A percentile compares a stretch with the other conserved stretches of the same genome.
These are phyloP conservation scores for Aureobasidium leucospermi DNA, from an alignment of 2,329 filamentous ascomycete genomes.

Conservation along the genomic window DNA sequence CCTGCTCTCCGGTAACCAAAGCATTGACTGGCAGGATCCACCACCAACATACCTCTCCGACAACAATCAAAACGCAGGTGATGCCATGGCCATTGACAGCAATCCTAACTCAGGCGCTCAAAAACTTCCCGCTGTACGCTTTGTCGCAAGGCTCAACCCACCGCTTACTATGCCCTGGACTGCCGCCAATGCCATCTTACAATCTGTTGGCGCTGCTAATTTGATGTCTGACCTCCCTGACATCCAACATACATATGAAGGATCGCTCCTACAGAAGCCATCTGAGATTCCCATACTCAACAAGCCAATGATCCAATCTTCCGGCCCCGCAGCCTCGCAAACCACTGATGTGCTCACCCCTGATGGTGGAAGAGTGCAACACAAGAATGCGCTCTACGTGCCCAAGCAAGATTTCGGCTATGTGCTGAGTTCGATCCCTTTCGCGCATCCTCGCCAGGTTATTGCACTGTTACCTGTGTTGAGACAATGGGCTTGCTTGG, in stretches of 20 bases:
- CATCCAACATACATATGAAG: conserved; percentile 2
- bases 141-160: conserved; percentile 67
- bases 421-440: conserved; percentile 60
- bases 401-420: conserved; percentile 67
- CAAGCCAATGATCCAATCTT: conserved; percentile 10
- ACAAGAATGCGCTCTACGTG: conserved; percentile 58
- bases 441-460: conserved; percentile 71
- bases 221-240: neutral
- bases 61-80: conserved; percentile 29
- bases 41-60: conserved; percentile 50
- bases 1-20: conserved; percentile 27
- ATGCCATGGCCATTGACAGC: conserved; percentile 51
- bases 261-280: conserved; percentile 2
- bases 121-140: conserved; percentile 63
- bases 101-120: conserved; percentile 27
- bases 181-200: conserved; percentile 56
- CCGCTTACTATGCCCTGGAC: conserved; percentile 62
- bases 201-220: conserved; percentile 35
- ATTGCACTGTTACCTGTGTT: conserved; percentile 65
- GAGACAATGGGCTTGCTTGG: conserved; percentile 67
- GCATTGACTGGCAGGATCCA: conserved; percentile 66
- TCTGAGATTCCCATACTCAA: neutral
- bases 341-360: conserved; percentile 14
- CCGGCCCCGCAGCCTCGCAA: conserved; percentile 9
- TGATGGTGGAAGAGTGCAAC: conserved; percentile 22